phyloP scores from a whole-genome alignment of 2,329 filamentous ascomycete species.

The Acarospora socialis region DNA sequence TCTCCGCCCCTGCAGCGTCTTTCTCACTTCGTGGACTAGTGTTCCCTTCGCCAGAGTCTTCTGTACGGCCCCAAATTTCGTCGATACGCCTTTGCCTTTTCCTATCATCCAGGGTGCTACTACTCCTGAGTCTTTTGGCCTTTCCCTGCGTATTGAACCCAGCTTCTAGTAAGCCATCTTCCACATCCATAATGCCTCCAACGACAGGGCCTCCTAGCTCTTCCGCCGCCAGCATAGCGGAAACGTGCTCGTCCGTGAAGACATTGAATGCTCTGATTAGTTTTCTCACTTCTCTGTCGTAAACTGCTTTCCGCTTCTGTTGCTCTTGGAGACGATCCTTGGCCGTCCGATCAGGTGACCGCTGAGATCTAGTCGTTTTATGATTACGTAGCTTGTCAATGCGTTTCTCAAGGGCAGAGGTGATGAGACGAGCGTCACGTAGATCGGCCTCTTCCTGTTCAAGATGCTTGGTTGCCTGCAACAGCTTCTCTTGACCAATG shows the following conservation, averaged over 20 bases:
- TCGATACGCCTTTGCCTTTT: conserved; percentile 36
- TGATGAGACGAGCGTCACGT: conserved; percentile 34
- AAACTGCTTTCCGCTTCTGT: conserved; percentile 41
- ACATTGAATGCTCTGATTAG: conserved; percentile 50
- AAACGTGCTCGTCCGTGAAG: conserved; percentile 59
- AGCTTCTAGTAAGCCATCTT: conserved; percentile 37
- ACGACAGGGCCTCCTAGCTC: conserved; percentile 72
- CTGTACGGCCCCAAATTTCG: conserved; percentile 31
- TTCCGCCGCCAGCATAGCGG: conserved; percentile 66
- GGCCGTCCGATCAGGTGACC: conserved; percentile 46
- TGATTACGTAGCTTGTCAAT: conserved; percentile 46
- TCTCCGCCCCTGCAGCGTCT: conserved; percentile 33
- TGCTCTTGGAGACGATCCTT: conserved; percentile 49
- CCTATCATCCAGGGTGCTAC: conserved; percentile 18
- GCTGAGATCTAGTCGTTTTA: conserved; percentile 41
- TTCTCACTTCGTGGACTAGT: conserved; percentile 26
- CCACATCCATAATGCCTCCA: conserved; percentile 54
- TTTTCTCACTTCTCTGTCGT: conserved; percentile 45
- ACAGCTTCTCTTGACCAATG: conserved; percentile 27
- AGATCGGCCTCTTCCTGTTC: conserved; percentile 32
- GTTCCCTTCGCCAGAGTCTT: conserved; percentile 13
- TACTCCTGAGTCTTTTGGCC: conserved; percentile 26
- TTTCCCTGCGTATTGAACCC: conserved; percentile 41
- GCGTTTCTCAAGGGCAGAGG: conserved; percentile 37
- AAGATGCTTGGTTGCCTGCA: conserved; percentile 25